Evolutionary conservation across 2,329 filamentous ascomycete species (phyloP).

Genomic region (Sordariomycetes sp.): DNA sequence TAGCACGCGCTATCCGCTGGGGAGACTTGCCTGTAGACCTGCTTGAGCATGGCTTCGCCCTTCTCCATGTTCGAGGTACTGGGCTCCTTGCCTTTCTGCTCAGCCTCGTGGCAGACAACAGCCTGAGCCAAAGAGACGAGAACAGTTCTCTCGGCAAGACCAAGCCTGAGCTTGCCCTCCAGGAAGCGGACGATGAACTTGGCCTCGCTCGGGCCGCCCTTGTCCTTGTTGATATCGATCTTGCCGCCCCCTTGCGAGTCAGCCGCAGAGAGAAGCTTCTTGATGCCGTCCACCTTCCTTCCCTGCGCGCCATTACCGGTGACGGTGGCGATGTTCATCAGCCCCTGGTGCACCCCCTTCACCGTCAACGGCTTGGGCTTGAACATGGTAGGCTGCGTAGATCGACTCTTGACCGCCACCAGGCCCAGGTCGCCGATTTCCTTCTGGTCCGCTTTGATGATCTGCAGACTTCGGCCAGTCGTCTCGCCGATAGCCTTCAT

Average conservation of each 20-base stretch:
- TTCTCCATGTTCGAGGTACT: slow-evolving; percentile 70
- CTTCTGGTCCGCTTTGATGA: slow-evolving; percentile 93
- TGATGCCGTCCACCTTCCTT: slow-evolving; percentile 88
- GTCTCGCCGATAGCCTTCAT: slow-evolving; percentile 98
- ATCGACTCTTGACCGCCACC: slow-evolving; percentile 90
- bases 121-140: slow-evolving; percentile 86
- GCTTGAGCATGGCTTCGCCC: slow-evolving; percentile 79
- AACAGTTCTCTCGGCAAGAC: slow-evolving; percentile 85
- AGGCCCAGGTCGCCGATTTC: slow-evolving; percentile 93
- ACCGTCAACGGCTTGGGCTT: slow-evolving; percentile 89
- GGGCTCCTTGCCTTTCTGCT: slow-evolving; percentile 59
- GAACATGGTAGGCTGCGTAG: slow-evolving; percentile 96
- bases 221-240: slow-evolving; percentile 84
- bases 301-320: slow-evolving; percentile 82
- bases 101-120: slow-evolving; percentile 72
- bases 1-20: neutral
- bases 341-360: slow-evolving; percentile 73
- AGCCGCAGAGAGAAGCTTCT: slow-evolving; percentile 88
- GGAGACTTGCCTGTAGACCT: slow-evolving; percentile 67
- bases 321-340: slow-evolving; percentile 82
- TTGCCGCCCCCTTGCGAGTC: slow-evolving; percentile 70
- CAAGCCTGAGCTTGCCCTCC: slow-evolving; percentile 87
- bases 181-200: slow-evolving; percentile 91
- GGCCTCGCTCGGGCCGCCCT: slow-evolving; percentile 87
- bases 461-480: slow-evolving; percentile 75